Base-by-base conservation (phyloP, 2,329 filamentous ascomycete genomes). In the Claviceps sp. region DNA sequence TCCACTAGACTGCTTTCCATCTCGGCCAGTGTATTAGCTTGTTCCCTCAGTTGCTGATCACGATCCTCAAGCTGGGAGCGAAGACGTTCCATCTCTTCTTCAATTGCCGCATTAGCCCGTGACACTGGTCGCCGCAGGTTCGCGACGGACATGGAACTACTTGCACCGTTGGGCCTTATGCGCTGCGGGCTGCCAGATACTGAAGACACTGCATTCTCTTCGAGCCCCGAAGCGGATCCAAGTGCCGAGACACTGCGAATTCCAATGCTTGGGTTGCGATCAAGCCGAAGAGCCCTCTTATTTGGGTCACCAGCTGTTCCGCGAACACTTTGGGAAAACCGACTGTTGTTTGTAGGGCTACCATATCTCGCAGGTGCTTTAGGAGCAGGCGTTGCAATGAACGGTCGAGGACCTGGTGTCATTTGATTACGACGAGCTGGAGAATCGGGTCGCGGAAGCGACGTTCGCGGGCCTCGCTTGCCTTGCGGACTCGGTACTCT, bases 1-100 rank as follows among this genome's bases (percentile, higher is more conserved):
- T 95, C 90, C n/a, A 82, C 82, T 47, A 96, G 72, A 56, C 84
- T 91, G 54, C 77, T 80, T 64, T 98, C 91, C 85, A 98, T 96
- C 59, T 98, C 93, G 14, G 82, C 77, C 50, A 98, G 70, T 17
- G 84, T 87, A 4, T 80, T 73, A 2, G 88, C 83, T 66, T 98
- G 93, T 44, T 96, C 93, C 59, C 84, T 85, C n/a, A 98, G 72
- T 64, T 95, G 88, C 57, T 77, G 81, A 59, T 97, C 89, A 34
- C 89, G 83, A 56, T 95, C 89, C 57, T 89, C 82, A 19, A 97
- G 75, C 65, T 91, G 80, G 41, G 75, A 71, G 55, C 80, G 82
- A 30, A 98, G 73, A 37, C 81, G 76, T 59, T 85, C 82, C 7
- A 94, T 67, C 64, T 95, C 87, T 44, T 85, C 83, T 37, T 85